Conservation (phyloP, 768 basidiomycete species). For the Pleurotus giganteus region DNA sequence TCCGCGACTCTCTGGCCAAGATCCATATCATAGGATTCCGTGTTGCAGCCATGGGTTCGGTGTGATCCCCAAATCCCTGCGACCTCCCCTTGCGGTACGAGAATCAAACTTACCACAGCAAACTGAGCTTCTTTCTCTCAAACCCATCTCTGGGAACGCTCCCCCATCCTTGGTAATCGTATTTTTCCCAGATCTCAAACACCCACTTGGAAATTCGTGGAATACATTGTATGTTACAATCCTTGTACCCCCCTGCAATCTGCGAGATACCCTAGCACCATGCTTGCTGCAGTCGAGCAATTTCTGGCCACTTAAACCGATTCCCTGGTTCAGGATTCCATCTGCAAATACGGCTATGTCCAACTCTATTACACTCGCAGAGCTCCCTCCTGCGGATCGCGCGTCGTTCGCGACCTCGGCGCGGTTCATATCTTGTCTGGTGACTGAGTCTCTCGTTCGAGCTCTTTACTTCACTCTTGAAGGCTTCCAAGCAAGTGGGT, state of each 20-base stretch:
- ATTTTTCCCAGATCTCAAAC: background rate
- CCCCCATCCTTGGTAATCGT: background rate
- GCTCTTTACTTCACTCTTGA: conserved; percentile 45
- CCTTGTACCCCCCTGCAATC: background rate
- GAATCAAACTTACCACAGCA: conserved; percentile 6
- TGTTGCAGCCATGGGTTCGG: conserved; percentile 6
- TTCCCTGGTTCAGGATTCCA: conserved; percentile 3
- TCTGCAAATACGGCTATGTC: conserved; percentile 20
- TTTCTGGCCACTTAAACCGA: background rate
- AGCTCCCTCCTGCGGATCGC: conserved; percentile 33
- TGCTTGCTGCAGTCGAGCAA: background rate
- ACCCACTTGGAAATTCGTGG: background rate
- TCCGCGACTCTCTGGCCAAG: background rate
- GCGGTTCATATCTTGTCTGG: conserved; percentile 54
- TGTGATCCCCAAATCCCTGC: conserved; percentile 5
- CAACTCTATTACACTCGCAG: conserved; percentile 23
- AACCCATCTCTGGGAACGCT: background rate
- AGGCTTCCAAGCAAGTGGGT: conserved; percentile 32
- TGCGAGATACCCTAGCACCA: background rate
- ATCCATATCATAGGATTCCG: conserved; percentile 3
- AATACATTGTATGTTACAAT: background rate
- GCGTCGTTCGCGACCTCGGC: conserved; percentile 48
- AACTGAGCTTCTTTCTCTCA: background rate
- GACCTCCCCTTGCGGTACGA: background rate
- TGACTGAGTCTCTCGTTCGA: conserved; percentile 51